Evolutionary conservation across 305 asterid species (phyloP).

Genomic region (Ajuga reptans): DNA sequence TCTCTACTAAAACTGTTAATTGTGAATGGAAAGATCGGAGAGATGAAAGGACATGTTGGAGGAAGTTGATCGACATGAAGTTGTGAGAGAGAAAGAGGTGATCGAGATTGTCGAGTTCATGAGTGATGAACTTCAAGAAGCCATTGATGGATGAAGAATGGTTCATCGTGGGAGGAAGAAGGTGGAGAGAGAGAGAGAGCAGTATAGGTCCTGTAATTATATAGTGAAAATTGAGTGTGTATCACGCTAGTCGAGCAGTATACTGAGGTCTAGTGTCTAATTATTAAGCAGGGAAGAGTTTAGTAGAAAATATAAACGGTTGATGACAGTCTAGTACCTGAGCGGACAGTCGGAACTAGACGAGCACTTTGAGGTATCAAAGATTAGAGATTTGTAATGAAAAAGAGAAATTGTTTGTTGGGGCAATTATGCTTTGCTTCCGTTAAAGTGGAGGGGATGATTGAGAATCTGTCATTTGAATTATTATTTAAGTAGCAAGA

Average conservation of each 20-base stretch:
- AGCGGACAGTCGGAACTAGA: too few relatives aligned
- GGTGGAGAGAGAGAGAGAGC: not conserved
- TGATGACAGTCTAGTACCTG: too few relatives aligned
- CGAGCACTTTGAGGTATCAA: too few relatives aligned
- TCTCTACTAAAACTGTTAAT: conserved; percentile 47
- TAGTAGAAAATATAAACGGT: too few relatives aligned
- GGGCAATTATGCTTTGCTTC: conserved; percentile 55
- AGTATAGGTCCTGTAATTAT: conserved; percentile 4
- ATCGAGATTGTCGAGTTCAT: conserved; percentile 57
- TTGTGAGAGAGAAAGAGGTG: conserved; percentile 45
- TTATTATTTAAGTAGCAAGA: conserved; percentile 28
- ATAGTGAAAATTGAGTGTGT: conserved; percentile 15
- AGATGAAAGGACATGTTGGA: conserved; percentile 56
- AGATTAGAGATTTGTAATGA: conserved; percentile 25
- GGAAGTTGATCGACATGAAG: conserved; percentile 61
- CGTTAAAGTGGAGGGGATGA: conserved; percentile 53
- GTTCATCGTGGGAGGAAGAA: conserved; percentile 39
- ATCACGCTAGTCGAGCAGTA: not conserved
- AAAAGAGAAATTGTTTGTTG: conserved; percentile 41
- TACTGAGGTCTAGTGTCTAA: too few relatives aligned
- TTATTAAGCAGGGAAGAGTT: too few relatives aligned
- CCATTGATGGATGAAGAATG: conserved; percentile 45
- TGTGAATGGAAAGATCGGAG: conserved; percentile 64
- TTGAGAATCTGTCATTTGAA: conserved; percentile 52
- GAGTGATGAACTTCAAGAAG: conserved; percentile 51